Evolutionary conservation across 495 filamentous ascomycete genomes (phyloP).

Genomic region (Aspergillus ellipticus): DNA sequence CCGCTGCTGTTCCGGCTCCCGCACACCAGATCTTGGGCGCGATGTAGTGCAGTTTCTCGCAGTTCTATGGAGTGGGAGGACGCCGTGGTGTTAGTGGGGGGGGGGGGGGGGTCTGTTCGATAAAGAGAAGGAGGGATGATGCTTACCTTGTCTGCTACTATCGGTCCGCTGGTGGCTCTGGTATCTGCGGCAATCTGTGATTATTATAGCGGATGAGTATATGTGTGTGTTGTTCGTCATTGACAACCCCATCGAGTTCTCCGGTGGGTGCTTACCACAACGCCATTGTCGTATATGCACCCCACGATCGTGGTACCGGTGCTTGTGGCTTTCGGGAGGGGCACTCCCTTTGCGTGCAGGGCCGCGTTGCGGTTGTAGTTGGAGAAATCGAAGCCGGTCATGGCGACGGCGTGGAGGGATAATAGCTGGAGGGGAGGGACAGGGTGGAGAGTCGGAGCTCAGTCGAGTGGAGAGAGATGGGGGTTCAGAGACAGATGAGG

Average conservation of each 20-base stretch:
- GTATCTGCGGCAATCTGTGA: constrained; percentile 91
- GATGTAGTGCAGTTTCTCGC: constrained; percentile 99
- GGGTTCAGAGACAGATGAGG: background rate
- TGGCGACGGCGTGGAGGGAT: constrained; percentile 45
- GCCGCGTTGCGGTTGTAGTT: constrained; percentile 98
- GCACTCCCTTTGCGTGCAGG: constrained; percentile 87
- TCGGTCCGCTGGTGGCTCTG: constrained; percentile 92
- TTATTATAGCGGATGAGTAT: too few relatives aligned
- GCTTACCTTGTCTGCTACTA: constrained; percentile 93
- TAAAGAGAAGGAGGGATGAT: background rate
- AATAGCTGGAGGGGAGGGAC: background rate
- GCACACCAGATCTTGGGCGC: constrained; percentile 99
- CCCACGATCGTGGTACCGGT: constrained; percentile 99
- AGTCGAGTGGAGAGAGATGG: background rate
- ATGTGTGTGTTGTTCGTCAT: constrained; percentile 1
- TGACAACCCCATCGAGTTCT: background rate
- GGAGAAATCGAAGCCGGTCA: constrained; percentile 99
- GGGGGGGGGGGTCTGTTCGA: too few relatives aligned
- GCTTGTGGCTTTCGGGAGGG: constrained; percentile 94
- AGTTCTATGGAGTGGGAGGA: too few relatives aligned
- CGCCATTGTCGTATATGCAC: constrained; percentile 93
- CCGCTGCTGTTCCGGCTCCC: constrained; percentile 94
- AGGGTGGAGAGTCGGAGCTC: background rate
- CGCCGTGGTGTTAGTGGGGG: background rate
- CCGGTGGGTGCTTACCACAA: constrained; percentile 62